Conservation (phyloP, 176 grass and related monocot genomes). For the Hordeum marinum region DNA sequence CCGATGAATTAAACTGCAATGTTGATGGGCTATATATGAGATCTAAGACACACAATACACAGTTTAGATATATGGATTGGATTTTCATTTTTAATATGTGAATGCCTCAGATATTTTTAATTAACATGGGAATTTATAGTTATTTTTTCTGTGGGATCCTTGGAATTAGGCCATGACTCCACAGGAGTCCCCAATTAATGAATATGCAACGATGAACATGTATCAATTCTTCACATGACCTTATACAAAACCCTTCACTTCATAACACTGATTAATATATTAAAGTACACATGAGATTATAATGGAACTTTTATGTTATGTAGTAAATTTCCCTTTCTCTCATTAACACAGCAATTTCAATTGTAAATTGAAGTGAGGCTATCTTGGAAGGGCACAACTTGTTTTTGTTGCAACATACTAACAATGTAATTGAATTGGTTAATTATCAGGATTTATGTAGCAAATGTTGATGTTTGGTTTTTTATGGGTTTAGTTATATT, state of each 20-base stretch:
- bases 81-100: not conserved
- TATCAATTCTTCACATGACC: not conserved
- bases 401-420: constrained; percentile 1
- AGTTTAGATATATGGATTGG: not conserved
- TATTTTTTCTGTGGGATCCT: not conserved
- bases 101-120: not conserved
- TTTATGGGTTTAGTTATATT: constrained; percentile 57
- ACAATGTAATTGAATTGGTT: not conserved
- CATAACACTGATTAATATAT: not conserved
- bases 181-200: not conserved
- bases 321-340: not conserved
- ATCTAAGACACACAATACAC: not conserved
- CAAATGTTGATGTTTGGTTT: constrained; percentile 19
- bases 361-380: not conserved
- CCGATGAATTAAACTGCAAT: not conserved
- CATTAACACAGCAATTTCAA: not conserved
- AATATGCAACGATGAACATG: not conserved
- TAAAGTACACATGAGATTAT: not conserved
- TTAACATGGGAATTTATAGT: not conserved
- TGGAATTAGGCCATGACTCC: not conserved
- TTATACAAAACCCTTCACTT: not conserved
- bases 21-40: not conserved
- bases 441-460: constrained; percentile 10
- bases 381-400: not conserved
- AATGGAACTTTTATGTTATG: not conserved